Conservation (phyloP, 2,329 filamentous ascomycete species). For the Curvularia lunata region DNA sequence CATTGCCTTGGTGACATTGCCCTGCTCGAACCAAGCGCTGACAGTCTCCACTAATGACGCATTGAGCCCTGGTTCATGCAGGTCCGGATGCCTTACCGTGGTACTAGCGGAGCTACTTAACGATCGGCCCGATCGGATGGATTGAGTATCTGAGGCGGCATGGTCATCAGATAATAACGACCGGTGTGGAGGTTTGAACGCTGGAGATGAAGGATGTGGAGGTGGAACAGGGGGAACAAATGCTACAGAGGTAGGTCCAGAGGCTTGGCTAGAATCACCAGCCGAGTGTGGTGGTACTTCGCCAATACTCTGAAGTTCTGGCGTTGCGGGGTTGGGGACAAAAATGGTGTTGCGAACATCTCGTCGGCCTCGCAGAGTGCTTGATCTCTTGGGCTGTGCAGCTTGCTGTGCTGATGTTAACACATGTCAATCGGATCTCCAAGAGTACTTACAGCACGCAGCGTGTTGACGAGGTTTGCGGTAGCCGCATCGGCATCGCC, state of each 20-base stretch:
- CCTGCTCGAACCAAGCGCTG: conserved; percentile 81
- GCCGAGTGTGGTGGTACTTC: conserved; percentile 42
- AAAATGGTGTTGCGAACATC: conserved; percentile 93
- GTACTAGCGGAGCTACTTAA: conserved; percentile 69
- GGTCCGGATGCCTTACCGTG: conserved; percentile 76
- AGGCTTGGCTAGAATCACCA: conserved; percentile 23
- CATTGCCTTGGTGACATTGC: conserved; percentile 71
- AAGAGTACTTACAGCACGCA: conserved; percentile 60
- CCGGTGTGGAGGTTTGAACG: conserved; percentile 46
- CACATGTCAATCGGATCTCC: background rate
- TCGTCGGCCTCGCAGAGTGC: conserved; percentile 83
- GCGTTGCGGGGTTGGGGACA: conserved; percentile 60
- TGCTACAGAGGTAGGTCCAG: conserved; percentile 22
- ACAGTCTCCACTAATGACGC: conserved; percentile 91
- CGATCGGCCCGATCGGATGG: conserved; percentile 86
- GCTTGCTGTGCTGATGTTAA: conserved; percentile 54
- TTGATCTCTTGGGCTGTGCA: conserved; percentile 63
- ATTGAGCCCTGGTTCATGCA: conserved; percentile 80
- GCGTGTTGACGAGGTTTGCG: conserved; percentile 75
- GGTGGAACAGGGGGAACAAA: conserved; percentile 33
- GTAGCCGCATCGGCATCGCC: conserved; percentile 75
- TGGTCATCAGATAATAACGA: conserved; percentile 59
- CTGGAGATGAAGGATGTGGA: conserved; percentile 44
- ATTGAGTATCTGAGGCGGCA: conserved; percentile 80
- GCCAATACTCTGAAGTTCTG: conserved; percentile 49